Evolutionary conservation across 345 rosid genomes (phyloP).

Genomic region (Capsella bursapastoris): DNA sequence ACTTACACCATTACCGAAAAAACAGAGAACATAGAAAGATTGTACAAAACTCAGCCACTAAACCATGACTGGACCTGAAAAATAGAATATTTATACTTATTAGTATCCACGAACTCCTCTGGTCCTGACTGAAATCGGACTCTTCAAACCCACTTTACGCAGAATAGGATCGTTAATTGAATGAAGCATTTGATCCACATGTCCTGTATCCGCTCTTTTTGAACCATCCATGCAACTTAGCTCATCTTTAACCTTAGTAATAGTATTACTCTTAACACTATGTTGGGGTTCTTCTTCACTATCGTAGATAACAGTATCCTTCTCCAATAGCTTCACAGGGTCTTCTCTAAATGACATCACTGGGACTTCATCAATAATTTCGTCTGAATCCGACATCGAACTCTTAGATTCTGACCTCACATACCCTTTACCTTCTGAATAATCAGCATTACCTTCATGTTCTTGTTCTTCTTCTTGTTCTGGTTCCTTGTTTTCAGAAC

Average conservation of each 20-base stretch:
- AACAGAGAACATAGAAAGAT: conserved; percentile 1
- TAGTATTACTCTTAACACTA: conserved; percentile 16
- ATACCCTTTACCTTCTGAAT: conserved; percentile 33
- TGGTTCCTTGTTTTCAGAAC: conserved; percentile 12
- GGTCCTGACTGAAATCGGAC: conserved; percentile 63
- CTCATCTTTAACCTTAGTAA: conserved; percentile 26
- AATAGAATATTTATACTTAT: conserved; percentile 37
- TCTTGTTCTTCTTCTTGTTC: conserved; percentile 37
- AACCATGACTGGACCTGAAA: conserved; percentile 15
- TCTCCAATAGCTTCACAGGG: conserved; percentile 59
- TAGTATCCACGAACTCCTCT: conserved; percentile 67
- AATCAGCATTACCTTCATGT: conserved; percentile 12
- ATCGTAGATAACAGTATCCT: conserved; percentile 61
- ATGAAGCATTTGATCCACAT: conserved; percentile 37
- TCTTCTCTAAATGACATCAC: conserved; percentile 55
- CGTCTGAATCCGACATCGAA: conserved; percentile 52
- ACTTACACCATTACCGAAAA: conserved; percentile 13
- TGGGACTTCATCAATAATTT: conserved; percentile 34
- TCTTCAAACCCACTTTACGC: conserved; percentile 45
- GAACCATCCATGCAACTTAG: conserved; percentile 14
- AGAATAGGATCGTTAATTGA: conserved; percentile 41
- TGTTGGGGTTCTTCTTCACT: conserved; percentile 53
- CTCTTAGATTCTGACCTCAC: conserved; percentile 43
- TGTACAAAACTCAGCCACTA: conserved; percentile 24
- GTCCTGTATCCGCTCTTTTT: conserved; percentile 40